phyloP scores from a whole-genome alignment of 2,329 filamentous ascomycete genomes.

The Zelopaecilomyces penicillatus region DNA sequence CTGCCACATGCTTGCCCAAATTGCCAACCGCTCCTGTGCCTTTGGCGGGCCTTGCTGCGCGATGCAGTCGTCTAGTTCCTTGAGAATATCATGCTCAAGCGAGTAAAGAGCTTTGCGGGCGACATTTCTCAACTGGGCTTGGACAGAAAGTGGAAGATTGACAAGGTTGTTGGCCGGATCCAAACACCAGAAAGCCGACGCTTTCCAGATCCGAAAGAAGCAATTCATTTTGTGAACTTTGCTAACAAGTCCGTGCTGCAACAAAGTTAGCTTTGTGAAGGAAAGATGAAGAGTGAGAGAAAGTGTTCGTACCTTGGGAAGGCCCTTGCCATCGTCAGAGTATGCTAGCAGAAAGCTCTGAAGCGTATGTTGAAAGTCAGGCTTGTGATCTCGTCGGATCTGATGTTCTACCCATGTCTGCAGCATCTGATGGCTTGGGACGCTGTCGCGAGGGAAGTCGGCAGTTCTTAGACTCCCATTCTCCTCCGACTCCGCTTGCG shows the following conservation, averaged over 20 bases:
- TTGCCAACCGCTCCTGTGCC: constrained; percentile 31
- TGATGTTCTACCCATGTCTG: constrained; percentile 30
- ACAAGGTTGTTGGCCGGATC: constrained; percentile 29
- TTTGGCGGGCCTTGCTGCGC: constrained; percentile 30
- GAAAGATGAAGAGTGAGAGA: not conserved
- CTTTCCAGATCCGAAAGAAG: constrained; percentile 42
- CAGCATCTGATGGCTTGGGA: constrained; percentile 27
- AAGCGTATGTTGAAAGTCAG: constrained; percentile 24
- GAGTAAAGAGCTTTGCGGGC: constrained; percentile 28
- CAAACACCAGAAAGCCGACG: constrained; percentile 32
- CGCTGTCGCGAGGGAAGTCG: constrained; percentile 28
- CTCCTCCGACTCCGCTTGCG: constrained; percentile 22
- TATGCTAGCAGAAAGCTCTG: constrained; percentile 32
- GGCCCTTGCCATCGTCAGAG: constrained; percentile 24
- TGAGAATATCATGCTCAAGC: constrained; percentile 31
- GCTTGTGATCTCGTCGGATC: constrained; percentile 24
- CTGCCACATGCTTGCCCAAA: constrained; percentile 43
- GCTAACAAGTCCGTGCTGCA: constrained; percentile 32
- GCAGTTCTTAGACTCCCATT: constrained; percentile 23
- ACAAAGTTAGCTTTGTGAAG: constrained; percentile 13
- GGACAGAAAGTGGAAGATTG: constrained; percentile 30
- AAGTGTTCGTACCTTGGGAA: constrained; percentile 28
- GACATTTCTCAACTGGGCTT: constrained; percentile 31
- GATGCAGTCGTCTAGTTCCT: constrained; percentile 31
- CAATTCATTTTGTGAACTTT: constrained; percentile 39